These are phyloP conservation scores for Corallochytrium limacisporum DNA, from an alignment of 78 protist genomes.

Conservation along the genomic window DNA sequence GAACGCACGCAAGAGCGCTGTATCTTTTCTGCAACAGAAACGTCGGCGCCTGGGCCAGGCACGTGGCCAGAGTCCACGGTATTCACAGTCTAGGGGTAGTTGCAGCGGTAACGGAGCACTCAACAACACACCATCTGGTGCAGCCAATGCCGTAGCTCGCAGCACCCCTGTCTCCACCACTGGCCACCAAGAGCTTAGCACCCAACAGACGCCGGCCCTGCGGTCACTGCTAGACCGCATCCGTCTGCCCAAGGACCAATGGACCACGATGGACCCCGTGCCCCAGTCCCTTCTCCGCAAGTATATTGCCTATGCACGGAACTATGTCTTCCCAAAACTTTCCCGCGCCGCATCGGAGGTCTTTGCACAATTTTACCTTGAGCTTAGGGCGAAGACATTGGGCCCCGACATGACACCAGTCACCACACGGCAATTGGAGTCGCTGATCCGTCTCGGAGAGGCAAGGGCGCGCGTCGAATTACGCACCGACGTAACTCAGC, in stretches of 20 bases:
- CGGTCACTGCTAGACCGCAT: neutral
- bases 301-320: slow-evolving; percentile 85
- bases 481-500: slow-evolving; percentile 53
- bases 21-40: too few species aligned
- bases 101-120: neutral
- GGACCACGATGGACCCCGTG: slow-evolving; percentile 31
- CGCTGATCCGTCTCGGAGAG: slow-evolving; percentile 81
- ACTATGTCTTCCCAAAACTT: slow-evolving; percentile 61
- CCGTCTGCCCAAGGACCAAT: neutral
- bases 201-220: neutral
- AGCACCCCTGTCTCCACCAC: too few species aligned
- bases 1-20: neutral
- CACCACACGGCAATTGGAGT: slow-evolving; percentile 91
- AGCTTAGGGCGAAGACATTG: slow-evolving; percentile 30
- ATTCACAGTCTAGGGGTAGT: neutral
- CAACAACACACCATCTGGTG: neutral
- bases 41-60: too few species aligned
- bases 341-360: slow-evolving; percentile 48
- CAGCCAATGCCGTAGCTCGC: neutral
- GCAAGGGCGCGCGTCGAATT: slow-evolving; percentile 89
- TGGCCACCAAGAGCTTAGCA: neutral
- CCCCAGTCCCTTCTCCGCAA: slow-evolving; percentile 65
- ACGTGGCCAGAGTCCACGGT: too few species aligned
- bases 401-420: slow-evolving; percentile 43
- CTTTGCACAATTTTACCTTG: slow-evolving; percentile 67